Percentiles rank a stretch among this genome's conserved stretches.
Conservation (phyloP, 202 grass and related monocot genomes). For the Alloteropsis angusta region DNA sequence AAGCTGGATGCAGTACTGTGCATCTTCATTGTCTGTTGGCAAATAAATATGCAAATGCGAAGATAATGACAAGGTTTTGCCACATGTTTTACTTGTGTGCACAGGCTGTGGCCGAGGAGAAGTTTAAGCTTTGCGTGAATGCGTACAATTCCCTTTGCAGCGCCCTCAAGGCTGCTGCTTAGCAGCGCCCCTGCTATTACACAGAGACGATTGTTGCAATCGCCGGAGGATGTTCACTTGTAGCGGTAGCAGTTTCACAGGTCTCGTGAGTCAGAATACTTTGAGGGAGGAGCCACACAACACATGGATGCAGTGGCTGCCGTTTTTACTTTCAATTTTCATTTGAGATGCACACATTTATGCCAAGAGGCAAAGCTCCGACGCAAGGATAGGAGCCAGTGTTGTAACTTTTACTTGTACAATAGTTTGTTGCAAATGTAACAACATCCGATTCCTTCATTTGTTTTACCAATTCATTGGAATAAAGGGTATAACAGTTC, state of each 20-base stretch:
- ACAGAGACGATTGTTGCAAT: background rate
- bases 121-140: slow-evolving; percentile 80
- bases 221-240: background rate
- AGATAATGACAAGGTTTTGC: background rate
- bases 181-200: background rate
- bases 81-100: slow-evolving; percentile 14
- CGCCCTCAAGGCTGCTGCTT: slow-evolving; percentile 36
- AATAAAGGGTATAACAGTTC: background rate
- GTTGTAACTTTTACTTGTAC: slow-evolving; percentile 14
- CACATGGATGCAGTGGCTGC: background rate
- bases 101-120: slow-evolving; percentile 67
- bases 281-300: background rate
- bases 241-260: background rate
- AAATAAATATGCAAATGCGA: background rate
- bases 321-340: background rate
- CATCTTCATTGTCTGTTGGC: background rate
- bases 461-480: background rate
- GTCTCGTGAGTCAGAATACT: background rate
- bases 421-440: background rate
- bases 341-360: background rate
- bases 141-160: slow-evolving; percentile 69
- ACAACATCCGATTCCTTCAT: slow-evolving; percentile 9
- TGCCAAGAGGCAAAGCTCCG: slow-evolving; percentile 1
- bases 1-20: background rate
- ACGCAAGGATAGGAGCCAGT: slow-evolving; percentile 6